Evolutionary conservation across 1,284 basidiomycete genomes (phyloP).

Genomic region (Cutaneotrichosporon mucoides): DNA sequence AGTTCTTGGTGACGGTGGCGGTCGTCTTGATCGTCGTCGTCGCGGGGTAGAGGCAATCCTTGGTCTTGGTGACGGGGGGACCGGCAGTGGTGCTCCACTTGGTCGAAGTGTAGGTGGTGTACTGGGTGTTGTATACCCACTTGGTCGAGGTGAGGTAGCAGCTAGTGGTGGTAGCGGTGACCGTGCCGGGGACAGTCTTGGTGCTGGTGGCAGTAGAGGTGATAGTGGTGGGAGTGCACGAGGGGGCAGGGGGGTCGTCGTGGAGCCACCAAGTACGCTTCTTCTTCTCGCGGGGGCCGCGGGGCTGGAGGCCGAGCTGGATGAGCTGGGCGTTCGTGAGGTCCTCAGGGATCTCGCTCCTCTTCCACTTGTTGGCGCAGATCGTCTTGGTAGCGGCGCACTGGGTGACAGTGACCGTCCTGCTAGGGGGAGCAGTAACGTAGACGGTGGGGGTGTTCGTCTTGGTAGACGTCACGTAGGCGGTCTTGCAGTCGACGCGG

Average conservation of each 20-base stretch:
- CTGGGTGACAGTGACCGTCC: not conserved
- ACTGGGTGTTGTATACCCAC: not conserved
- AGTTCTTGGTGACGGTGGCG: not conserved
- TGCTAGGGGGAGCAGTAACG: not conserved
- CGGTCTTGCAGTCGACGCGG: slow-evolving; percentile 1
- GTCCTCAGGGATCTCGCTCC: slow-evolving; percentile 7
- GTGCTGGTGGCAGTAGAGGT: not conserved
- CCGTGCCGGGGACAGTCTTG: slow-evolving; percentile 4
- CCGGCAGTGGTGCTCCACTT: slow-evolving; percentile 1
- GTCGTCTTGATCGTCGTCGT: slow-evolving; percentile 1
- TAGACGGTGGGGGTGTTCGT: slow-evolving; percentile 2
- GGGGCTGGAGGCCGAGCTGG: slow-evolving; percentile 7
- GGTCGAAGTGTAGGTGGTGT: not conserved
- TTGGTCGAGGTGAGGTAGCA: slow-evolving; percentile 7
- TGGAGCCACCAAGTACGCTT: not conserved
- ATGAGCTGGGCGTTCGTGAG: slow-evolving; percentile 10
- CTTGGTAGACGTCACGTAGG: not conserved
- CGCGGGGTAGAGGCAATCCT: not conserved
- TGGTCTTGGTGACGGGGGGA: slow-evolving; percentile 6
- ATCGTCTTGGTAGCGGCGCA: not conserved
- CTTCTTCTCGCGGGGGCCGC: slow-evolving; percentile 2
- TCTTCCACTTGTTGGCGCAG: slow-evolving; percentile 12
- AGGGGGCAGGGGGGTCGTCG: not conserved
- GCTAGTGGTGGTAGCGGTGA: slow-evolving; percentile 1
- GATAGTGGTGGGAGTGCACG: slow-evolving; percentile 11